A percentile compares a stretch with the other conserved stretches of the same genome.
Conservation (phyloP, 352 stramenopile genomes). For the Pythium periplocum region DNA sequence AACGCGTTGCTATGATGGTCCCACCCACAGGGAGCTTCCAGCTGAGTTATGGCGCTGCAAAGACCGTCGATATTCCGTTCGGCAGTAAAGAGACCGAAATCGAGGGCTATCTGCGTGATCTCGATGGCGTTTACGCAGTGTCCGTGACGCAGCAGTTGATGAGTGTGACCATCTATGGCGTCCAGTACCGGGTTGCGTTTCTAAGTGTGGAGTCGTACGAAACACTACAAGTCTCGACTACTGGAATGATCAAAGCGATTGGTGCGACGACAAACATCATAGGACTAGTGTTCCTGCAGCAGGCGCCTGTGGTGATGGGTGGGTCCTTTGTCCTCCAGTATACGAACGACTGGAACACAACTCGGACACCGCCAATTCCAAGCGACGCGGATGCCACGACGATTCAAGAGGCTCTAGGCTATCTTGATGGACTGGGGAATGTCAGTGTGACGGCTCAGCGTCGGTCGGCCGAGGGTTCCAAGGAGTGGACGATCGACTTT, state of each 20-base stretch:
- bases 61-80: conserved; percentile 14
- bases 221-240: conserved; percentile 20
- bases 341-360: conserved; percentile 31
- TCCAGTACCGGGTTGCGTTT: conserved; percentile 53
- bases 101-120: conserved; percentile 24
- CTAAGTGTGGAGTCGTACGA: conserved; percentile 40
- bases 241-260: conserved; percentile 8
- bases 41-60: conserved; percentile 37
- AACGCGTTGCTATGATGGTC: conserved; percentile 9
- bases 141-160: conserved; percentile 16
- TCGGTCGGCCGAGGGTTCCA: conserved; percentile 48
- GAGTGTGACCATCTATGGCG: conserved; percentile 12
- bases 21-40: conserved; percentile 30
- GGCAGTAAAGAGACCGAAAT: conserved; percentile 18
- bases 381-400: conserved; percentile 42
- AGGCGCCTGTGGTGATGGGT: conserved; percentile 33
- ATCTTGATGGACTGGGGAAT: conserved; percentile 47
- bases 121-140: conserved; percentile 32
- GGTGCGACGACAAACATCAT: conserved; percentile 9
- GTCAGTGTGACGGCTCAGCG: conserved; percentile 30
- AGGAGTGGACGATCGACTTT: conserved; percentile 67
- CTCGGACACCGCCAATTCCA: conserved; percentile 25
- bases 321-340: conserved; percentile 50
- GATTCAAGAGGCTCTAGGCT: conserved; percentile 26
- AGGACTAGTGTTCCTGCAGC: conserved; percentile 19